phyloP scores from a whole-genome alignment of 139 green algal species.

The Edaphochlamys debaryana region DNA sequence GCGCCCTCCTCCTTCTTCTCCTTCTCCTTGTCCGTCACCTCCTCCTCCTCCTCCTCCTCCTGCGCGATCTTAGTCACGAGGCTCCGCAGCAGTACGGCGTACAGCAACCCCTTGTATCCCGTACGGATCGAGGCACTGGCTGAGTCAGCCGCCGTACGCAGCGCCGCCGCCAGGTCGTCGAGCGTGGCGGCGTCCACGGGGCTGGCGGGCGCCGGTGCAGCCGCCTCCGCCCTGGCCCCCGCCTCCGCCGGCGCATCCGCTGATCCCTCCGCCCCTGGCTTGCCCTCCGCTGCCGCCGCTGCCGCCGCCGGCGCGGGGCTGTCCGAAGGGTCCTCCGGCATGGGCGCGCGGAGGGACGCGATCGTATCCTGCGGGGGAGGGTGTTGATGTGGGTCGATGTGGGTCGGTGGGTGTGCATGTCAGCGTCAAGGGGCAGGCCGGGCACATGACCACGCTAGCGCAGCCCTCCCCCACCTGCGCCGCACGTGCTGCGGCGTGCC shows the following conservation, averaged over 20 bases:
- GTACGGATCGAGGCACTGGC: neutral
- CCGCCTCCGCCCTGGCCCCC: no score
- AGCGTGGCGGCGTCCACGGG: neutral
- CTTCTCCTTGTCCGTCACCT: neutral
- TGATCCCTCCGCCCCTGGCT: neutral
- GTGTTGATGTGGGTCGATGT: no score
- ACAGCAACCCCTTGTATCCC: slow-evolving; percentile 43
- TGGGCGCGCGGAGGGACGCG: no score
- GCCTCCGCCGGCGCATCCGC: neutral
- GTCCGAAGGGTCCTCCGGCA: no score
- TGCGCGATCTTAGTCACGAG: slow-evolving; percentile 36
- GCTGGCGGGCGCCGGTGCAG: neutral
- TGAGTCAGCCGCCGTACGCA: neutral
- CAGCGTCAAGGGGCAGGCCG: no score
- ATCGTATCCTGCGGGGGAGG: no score
- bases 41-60: neutral
- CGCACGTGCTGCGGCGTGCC: no score
- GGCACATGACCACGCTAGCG: no score
- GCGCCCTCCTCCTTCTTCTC: neutral
- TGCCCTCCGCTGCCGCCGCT: neutral
- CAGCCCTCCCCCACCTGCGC: no score
- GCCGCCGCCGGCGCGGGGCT: neutral
- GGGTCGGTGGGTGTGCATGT: no score
- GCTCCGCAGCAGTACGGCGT: slow-evolving; percentile 41
- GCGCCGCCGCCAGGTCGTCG: slow-evolving; percentile 14